These are phyloP conservation scores for Phytopythium cucurbitacearum DNA, from an alignment of 352 stramenopile genomes.

Conservation along the genomic window DNA sequence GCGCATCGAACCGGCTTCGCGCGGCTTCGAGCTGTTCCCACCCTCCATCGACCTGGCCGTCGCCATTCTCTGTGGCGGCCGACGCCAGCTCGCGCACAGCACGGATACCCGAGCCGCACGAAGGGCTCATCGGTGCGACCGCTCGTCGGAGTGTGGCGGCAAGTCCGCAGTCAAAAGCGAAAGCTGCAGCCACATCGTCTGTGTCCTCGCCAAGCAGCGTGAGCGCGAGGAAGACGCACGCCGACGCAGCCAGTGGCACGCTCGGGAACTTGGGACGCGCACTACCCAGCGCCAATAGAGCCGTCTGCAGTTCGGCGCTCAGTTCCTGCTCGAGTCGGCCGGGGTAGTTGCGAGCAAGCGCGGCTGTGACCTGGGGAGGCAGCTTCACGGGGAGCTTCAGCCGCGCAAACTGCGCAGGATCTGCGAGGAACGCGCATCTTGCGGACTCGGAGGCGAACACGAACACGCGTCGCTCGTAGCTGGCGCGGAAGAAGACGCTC, in stretches of 20 bases:
- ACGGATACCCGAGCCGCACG: too few species aligned
- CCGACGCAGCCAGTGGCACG: slow-evolving; percentile 27
- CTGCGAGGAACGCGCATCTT: slow-evolving; percentile 35
- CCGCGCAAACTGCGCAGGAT: slow-evolving; percentile 35
- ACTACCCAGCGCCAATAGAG: slow-evolving; percentile 45
- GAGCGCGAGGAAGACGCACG: slow-evolving; percentile 55
- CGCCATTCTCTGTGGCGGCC: too few species aligned
- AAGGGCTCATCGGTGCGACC: too few species aligned
- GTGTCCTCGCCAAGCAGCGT: slow-evolving; percentile 14
- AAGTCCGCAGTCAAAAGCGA: too few species aligned
- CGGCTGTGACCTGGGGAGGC: slow-evolving; percentile 36
- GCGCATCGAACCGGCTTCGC: too few species aligned
- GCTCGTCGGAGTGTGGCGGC: too few species aligned
- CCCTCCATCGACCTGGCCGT: too few species aligned
- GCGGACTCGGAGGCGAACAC: slow-evolving; percentile 53
- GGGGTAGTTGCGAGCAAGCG: slow-evolving; percentile 43
- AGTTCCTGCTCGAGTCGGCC: slow-evolving; percentile 63
- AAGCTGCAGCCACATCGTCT: too few species aligned
- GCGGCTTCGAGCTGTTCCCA: too few species aligned
- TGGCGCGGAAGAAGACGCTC: slow-evolving; percentile 54
- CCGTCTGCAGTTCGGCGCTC: slow-evolving; percentile 51
- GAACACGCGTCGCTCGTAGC: slow-evolving; percentile 52
- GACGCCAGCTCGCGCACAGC: too few species aligned
- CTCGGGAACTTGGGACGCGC: slow-evolving; percentile 58
- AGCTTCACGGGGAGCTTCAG: slow-evolving; percentile 60